Percentiles rank a stretch among this genome's conserved stretches.
These are phyloP conservation scores for Aegilops speltoides DNA, from an alignment of 176 grass and related monocot genomes.

Conservation along the genomic window DNA sequence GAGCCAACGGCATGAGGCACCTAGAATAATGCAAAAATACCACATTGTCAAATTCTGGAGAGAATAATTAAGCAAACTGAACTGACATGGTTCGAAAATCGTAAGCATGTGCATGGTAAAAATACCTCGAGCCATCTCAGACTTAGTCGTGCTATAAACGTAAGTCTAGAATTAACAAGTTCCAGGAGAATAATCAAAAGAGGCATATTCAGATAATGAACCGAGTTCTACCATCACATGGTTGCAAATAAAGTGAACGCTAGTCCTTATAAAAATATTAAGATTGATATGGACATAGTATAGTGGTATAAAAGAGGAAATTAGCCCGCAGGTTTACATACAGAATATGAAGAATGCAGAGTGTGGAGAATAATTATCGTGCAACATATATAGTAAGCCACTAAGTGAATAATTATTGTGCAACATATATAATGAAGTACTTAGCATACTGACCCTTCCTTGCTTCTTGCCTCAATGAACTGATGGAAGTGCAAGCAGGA, in stretches of 20 bases:
- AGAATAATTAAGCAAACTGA: not conserved
- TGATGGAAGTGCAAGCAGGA: slow-evolving; percentile 22
- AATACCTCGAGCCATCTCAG: not conserved
- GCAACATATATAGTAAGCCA: no score
- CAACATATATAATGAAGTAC: not conserved
- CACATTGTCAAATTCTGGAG: not conserved
- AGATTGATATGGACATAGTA: slow-evolving; percentile 7
- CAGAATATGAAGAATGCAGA: not conserved
- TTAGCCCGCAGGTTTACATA: not conserved
- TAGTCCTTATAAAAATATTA: not conserved
- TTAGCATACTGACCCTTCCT: slow-evolving; percentile 54
- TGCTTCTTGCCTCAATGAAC: slow-evolving; percentile 57
- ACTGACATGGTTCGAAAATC: not conserved
- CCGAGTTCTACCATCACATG: not conserved
- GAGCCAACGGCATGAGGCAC: slow-evolving; percentile 51
- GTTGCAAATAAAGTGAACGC: not conserved
- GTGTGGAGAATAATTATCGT: not conserved
- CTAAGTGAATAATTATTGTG: not conserved
- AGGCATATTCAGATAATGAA: slow-evolving; percentile 13
- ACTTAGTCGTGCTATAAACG: slow-evolving; percentile 1
- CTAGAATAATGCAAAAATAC: slow-evolving; percentile 32
- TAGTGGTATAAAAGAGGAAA: not conserved
- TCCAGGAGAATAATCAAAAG: slow-evolving; percentile 7
- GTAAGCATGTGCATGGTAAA: not conserved
- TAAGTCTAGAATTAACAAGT: not conserved